Conservation (phyloP, 176 grass and related monocot genomes). For the Neostapfia colusana region DNA sequence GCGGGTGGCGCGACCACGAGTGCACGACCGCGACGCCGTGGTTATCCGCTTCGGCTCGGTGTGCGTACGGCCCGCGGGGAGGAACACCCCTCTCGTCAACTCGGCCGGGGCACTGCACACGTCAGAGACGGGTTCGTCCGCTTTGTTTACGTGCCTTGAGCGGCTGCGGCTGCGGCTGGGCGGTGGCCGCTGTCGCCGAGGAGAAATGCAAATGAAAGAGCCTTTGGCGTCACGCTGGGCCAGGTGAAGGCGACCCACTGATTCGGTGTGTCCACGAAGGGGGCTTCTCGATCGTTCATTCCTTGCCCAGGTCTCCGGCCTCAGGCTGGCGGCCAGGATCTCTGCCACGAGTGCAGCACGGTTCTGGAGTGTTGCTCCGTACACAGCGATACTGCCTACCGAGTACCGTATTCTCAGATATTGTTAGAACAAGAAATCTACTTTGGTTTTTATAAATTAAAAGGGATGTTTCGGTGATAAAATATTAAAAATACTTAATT, state of each 20-base stretch:
- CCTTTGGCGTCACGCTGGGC: neutral
- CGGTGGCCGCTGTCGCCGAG: slow-evolving; percentile 20
- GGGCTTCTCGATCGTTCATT: neutral
- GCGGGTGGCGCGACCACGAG: neutral
- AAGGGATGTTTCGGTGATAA: too few species aligned
- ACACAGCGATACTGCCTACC: neutral
- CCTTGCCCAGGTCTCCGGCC: neutral
- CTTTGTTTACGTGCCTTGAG: neutral
- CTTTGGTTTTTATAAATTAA: too few species aligned
- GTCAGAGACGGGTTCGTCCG: neutral
- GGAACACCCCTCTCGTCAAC: too few species aligned
- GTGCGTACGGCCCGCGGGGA: neutral
- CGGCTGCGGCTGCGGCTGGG: slow-evolving; percentile 36
- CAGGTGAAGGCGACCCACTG: neutral
- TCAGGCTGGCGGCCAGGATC: neutral
- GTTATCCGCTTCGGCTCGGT: slow-evolving; percentile 19
- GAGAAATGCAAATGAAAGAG: too few species aligned
- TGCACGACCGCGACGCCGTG: slow-evolving; percentile 40
- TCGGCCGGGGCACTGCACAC: neutral
- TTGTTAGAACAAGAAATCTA: too few species aligned
- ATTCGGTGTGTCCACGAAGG: neutral
- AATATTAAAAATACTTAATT: too few species aligned
- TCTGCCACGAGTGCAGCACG: too few species aligned
- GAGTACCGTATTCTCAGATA: too few species aligned
- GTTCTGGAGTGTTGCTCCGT: neutral